These are phyloP conservation scores for Dendrocalamus latiflorus DNA, from an alignment of 202 grass and related monocot species.

Conservation along the genomic window DNA sequence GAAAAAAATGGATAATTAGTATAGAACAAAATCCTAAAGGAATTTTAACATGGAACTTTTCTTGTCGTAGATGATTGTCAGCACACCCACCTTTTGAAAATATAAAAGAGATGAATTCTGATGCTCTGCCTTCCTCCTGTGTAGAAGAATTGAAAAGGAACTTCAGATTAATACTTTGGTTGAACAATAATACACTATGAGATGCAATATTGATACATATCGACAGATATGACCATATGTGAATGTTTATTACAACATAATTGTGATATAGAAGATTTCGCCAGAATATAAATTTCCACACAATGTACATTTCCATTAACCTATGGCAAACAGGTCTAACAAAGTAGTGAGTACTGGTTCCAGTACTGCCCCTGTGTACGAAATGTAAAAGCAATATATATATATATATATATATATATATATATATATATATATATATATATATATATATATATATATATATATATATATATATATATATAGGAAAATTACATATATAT, in stretches of 20 bases:
- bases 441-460: too few species aligned
- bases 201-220: background rate
- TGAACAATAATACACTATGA: background rate
- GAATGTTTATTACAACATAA: slow-evolving; percentile 2
- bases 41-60: background rate
- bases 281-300: background rate
- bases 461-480: too few species aligned
- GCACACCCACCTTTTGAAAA: slow-evolving; percentile 28
- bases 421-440: too few species aligned
- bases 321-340: background rate
- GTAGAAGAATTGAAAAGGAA: slow-evolving; percentile 8
- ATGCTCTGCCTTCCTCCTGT: slow-evolving; percentile 28
- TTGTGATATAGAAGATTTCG: background rate
- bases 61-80: background rate
- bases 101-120: background rate
- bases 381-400: background rate
- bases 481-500: too few species aligned
- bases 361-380: background rate
- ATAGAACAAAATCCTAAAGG: background rate
- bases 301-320: background rate
- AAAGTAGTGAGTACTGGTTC: background rate
- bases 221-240: background rate
- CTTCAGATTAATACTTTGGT: background rate
- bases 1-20: background rate
- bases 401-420: too few species aligned